Base-by-base conservation (phyloP, 169 alveolate species). In the Cryptosporidium sp. region DNA sequence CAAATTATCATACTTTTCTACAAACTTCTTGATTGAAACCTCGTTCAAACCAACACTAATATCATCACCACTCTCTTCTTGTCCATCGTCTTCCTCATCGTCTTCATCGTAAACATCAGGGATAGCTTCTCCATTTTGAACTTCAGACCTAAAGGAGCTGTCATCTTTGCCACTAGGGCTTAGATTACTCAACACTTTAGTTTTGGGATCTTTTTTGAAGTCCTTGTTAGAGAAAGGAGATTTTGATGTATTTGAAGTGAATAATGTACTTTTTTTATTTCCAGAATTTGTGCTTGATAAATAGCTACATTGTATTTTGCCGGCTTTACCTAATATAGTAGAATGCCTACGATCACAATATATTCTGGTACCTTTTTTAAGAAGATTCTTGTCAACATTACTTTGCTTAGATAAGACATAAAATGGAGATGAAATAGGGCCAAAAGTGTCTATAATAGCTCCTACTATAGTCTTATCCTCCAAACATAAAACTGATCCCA, bases 301-400 rank as follows among this genome's bases (percentile, higher is more conserved):
- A 45, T 67, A 59, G 23, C 80, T 48, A 6, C n/a, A 67, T 23
- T 80, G 31, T 26, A 80, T 26, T 31, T 80, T 65, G 12, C 89
- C 89, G 2, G 80, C 89, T 26, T 80, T 80, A 29, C 89, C 89
- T 14, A 80, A 12, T n/a, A 80, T 41, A 23, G 89, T 80, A 9
- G 89, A 80, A 62, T 80, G 89, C 37, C 39, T 80, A 14, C 73
- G 80, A 80, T 80, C 89, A 48, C 89, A 80, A 50, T 43, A 80
- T 61, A 80, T 80, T 61, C 33, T 61, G n/a, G 73, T 65, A 43
- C 89, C 89, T 43, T 41, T 26, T 43, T 80, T 16, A 12, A 80
- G 68, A 10, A 73, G 21, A 2, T 59, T 12, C 9, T 43, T 23
- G 10, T 80, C 52, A 26, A 80, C 41, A 14, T 21, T 26, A 65